Percentiles rank a stretch among this genome's conserved stretches.
Evolutionary conservation across 805 yeast species (phyloP).

Genomic region (Tetrapisispora fleetii): DNA sequence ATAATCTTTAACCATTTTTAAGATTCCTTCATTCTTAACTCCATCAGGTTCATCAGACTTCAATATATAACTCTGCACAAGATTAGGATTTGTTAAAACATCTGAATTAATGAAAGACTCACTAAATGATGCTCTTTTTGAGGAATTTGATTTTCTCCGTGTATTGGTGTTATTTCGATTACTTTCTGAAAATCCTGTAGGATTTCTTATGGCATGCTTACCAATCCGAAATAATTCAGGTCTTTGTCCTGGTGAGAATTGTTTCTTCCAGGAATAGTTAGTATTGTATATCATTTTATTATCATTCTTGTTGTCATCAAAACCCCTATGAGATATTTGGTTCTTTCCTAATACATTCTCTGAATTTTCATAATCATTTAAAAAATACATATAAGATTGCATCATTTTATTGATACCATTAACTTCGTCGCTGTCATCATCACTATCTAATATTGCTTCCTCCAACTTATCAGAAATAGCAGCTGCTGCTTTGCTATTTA

Average conservation of each 20-base stretch:
- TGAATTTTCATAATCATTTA: slow-evolving; percentile 66
- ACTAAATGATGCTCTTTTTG: neutral
- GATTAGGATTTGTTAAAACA: neutral
- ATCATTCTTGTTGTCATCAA: slow-evolving; percentile 2
- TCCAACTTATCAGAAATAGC: slow-evolving; percentile 3
- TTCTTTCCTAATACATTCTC: slow-evolving; percentile 30
- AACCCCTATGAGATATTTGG: slow-evolving; percentile 18
- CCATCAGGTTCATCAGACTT: neutral
- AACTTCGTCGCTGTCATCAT: slow-evolving; percentile 8
- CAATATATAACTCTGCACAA: neutral
- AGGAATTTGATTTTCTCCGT: neutral
- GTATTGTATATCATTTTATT: slow-evolving; percentile 6
- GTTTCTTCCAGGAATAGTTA: slow-evolving; percentile 28
- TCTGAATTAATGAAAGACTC: slow-evolving; percentile 8
- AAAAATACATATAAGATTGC: slow-evolving; percentile 77
- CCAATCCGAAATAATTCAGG: slow-evolving; percentile 19
- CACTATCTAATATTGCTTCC: slow-evolving; percentile 6
- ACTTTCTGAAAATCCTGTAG: neutral
- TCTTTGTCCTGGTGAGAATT: slow-evolving; percentile 25
- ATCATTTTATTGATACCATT: slow-evolving; percentile 72
- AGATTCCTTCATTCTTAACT: slow-evolving; percentile 39
- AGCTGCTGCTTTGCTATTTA: neutral
- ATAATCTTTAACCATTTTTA: slow-evolving; percentile 72
- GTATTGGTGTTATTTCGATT: neutral
- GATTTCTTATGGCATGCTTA: slow-evolving; percentile 1